Base-by-base conservation (phyloP, 2,329 filamentous ascomycete species). In the Escovopsis sp. region DNA sequence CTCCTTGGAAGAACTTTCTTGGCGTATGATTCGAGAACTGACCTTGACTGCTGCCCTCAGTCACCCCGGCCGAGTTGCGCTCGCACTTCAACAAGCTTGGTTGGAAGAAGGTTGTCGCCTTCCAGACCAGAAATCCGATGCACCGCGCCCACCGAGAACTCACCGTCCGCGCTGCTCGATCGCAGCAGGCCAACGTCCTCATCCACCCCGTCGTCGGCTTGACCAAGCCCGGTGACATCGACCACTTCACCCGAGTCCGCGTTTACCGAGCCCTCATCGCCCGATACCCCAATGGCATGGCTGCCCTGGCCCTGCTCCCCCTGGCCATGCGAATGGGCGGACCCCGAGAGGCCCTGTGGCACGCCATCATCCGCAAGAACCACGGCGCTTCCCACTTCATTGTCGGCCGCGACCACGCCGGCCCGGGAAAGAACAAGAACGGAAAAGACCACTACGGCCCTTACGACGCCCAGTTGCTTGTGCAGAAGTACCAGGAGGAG, bases 321-420 rank as follows among this genome's bases (percentile, higher is more conserved):
- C 75, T 98, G 50, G 91, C 91, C 56, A 98, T 98, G 91, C 84
- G 91, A 61, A 98, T 98, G 91, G 91, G 87, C 59, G 91, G 91
- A 55, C 91, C 91, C 49, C 85, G 91, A 52, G 91, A 98, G 72
- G 91, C 91, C 53, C 87, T 98, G 68, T 98, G 91, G 91, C 91
- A 98, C 72, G 91, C 91, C 58, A 94, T 98, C 57, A 98, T 98
- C 73, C 87, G 91, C 61, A 98, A 96, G 81, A 98, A 98, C 68
- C 88, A 95, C 69, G 91, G 91, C 56, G 87, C 89, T 38, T 96
- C 91, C 13, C 91, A 98, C 74, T 98, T 98, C 73, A 98, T 98
- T 56, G 88, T 98, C 51, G 91, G 91, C 47, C 86, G 91, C 70
- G 91, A 98, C 68, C 91, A 98, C 67, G 91, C 91, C 51, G 91